Base-by-base conservation (phyloP, 371 early-diverging fungal species). In the Mucor circinelloides region DNA sequence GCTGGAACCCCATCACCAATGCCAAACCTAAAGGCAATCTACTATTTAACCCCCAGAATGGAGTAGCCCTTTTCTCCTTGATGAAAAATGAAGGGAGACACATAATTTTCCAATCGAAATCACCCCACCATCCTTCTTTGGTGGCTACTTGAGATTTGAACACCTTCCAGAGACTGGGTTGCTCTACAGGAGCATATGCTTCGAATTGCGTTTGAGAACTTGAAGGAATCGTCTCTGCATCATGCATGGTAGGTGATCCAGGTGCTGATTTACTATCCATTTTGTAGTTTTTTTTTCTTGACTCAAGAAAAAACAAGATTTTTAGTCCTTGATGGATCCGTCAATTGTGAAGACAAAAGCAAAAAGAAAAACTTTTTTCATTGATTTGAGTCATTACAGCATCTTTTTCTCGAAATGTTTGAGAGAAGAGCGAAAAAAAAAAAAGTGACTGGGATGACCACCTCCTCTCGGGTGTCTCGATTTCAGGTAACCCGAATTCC, bases 11-110 rank as follows among this genome's bases (percentile, higher is more conserved):
- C 80, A 89, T 83, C 19, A 89, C 71, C 27, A 83, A 63, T 27
- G 87, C 86, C 32, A 89, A 64, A 27, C 80, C 74, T 27, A 84
- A 68, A 23, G 89, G 88, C 21, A 89, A 67, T 61, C 77, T 66
- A 64, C 83, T 84, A 66, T 88, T 84, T 54, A 88, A 74, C 3
- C 89, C 89, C 73, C 83, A 89, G 57, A 89, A 89, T 6, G 87
- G 88, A 1, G 88, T 76, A 34, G 67, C 71, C 50, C 25, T 67
- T 31, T 67, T 72, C 36, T 77, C 78, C 67, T 77, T 78, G 31
- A 57, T 60, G 38, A 74, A 66, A 63, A 86, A 32, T 15, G 75
- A 54, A 15, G 88, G 88, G 60, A 83, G 67, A 69, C 88, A 88
- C 74, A 88, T 81, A 21, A 69, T 67, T 19, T 70, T 75, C 75